These are phyloP conservation scores for Rhododendron kiyosumense DNA, from an alignment of 148 eudicot species.

Conservation along the genomic window DNA sequence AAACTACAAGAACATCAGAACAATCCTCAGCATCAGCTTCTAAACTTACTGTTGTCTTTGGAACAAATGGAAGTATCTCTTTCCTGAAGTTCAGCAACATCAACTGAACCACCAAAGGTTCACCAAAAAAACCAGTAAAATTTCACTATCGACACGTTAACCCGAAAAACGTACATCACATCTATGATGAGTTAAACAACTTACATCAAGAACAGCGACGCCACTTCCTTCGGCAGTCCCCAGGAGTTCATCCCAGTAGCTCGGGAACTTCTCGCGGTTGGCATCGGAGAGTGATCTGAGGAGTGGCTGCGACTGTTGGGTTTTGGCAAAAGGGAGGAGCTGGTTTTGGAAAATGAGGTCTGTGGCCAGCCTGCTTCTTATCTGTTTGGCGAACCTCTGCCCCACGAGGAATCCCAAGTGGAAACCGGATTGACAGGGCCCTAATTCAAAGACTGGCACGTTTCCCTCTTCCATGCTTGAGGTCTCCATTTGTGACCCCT, in stretches of 20 bases:
- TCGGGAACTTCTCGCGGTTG: constrained; percentile 45
- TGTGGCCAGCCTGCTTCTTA: constrained; percentile 57
- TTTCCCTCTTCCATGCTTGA: constrained; percentile 8
- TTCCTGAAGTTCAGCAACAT: constrained; percentile 82
- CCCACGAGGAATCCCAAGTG: constrained; percentile 75
- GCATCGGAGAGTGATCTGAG: constrained; percentile 35
- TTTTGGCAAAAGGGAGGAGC: constrained; percentile 59
- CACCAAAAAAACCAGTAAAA: background rate
- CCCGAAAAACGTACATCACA: background rate
- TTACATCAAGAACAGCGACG: constrained; percentile 56
- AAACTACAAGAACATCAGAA: constrained; percentile 70
- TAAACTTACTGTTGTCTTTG: constrained; percentile 24
- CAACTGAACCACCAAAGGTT: constrained; percentile 42
- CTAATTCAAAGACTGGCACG: constrained; percentile 59
- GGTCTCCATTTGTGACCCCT: constrained; percentile 5
- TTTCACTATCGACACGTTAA: background rate
- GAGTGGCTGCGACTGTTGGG: constrained; percentile 31
- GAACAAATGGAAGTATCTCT: constrained; percentile 71
- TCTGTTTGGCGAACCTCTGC: constrained; percentile 50
- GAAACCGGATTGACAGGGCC: constrained; percentile 54
- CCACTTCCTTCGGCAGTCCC: constrained; percentile 78
- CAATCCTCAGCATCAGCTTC: constrained; percentile 63
- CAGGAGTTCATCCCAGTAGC: constrained; percentile 72
- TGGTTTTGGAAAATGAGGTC: constrained; percentile 69
- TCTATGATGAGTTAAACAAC: background rate